A percentile compares a stretch with the other conserved stretches of the same genome.
Evolutionary conservation across 192 early-diverging fungal genomes (phyloP).

Genomic region (Coemansia furcata): DNA sequence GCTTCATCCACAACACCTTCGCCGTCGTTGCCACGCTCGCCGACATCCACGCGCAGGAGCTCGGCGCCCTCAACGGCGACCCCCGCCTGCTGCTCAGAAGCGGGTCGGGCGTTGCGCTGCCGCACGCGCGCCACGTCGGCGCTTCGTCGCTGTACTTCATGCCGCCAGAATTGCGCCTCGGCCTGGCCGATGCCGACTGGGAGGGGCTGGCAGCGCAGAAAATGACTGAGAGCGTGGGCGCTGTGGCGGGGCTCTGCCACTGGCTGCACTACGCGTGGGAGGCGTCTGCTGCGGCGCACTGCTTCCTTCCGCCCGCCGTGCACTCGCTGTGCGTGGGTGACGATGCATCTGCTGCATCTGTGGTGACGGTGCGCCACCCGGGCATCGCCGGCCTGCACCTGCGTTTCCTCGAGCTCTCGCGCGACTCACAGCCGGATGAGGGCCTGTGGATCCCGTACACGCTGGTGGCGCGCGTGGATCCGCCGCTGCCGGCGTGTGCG

Average conservation of each 20-base stretch:
- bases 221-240: background rate
- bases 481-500: constrained; percentile 33
- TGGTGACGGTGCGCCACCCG: constrained; percentile 19
- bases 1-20: constrained; percentile 49
- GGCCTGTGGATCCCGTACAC: constrained; percentile 35
- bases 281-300: constrained; percentile 24
- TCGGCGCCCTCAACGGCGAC: constrained; percentile 27
- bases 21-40: constrained; percentile 30
- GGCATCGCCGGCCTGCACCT: constrained; percentile 32
- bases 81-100: constrained; percentile 12
- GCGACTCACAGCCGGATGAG: background rate
- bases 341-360: no score
- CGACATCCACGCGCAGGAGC: constrained; percentile 41
- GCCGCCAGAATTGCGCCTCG: constrained; percentile 17
- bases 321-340: no score
- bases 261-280: constrained; percentile 49
- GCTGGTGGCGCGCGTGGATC: constrained; percentile 28
- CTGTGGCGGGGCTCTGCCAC: background rate
- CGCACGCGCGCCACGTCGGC: constrained; percentile 36
- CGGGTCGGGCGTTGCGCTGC: constrained; percentile 43
- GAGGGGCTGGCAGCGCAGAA: background rate
- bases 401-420: constrained; percentile 27
- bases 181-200: constrained; percentile 17
- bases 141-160: constrained; percentile 38
- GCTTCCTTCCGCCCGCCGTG: constrained; percentile 14